These are phyloP conservation scores for Myxozyma sirexii DNA, from an alignment of 805 yeast genomes.

Conservation along the genomic window DNA sequence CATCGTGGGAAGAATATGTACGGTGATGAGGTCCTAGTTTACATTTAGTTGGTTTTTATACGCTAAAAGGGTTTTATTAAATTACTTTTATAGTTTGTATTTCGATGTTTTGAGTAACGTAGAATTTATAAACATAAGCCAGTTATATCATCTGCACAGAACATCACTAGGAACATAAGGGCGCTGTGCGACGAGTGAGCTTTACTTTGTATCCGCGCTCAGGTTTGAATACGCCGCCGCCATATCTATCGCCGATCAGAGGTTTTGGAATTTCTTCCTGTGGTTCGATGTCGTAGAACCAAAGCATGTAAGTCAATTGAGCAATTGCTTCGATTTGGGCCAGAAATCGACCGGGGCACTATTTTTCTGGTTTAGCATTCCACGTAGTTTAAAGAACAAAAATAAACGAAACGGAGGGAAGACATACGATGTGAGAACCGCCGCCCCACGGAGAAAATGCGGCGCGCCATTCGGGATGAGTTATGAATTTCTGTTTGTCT, in stretches of 20 bases:
- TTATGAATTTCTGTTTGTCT: conserved; percentile 4
- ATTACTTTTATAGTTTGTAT: too few relatives aligned
- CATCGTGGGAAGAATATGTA: neutral
- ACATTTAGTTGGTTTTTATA: neutral
- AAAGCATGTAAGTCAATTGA: conserved; percentile 8
- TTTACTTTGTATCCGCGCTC: conserved; percentile 4
- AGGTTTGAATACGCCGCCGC: conserved; percentile 11
- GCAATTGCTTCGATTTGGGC: conserved; percentile 16
- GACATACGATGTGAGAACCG: conserved; percentile 20
- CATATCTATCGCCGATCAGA: conserved; percentile 6
- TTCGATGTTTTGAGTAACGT: too few relatives aligned
- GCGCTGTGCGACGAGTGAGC: conserved; percentile 5
- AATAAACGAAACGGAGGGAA: neutral
- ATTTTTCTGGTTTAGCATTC: too few relatives aligned
- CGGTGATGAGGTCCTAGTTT: neutral
- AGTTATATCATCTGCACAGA: too few relatives aligned
- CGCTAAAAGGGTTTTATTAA: too few relatives aligned
- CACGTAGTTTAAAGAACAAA: neutral
- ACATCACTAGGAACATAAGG: too few relatives aligned
- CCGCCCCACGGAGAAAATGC: conserved; percentile 28
- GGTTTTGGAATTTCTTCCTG: conserved; percentile 6
- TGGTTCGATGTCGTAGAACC: conserved; percentile 15
- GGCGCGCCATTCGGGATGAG: conserved; percentile 11
- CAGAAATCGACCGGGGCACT: conserved; percentile 27
- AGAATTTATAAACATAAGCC: too few relatives aligned